Evolutionary conservation across 305 asterid species (phyloP).

Genomic region (Nicotiana rustica): DNA sequence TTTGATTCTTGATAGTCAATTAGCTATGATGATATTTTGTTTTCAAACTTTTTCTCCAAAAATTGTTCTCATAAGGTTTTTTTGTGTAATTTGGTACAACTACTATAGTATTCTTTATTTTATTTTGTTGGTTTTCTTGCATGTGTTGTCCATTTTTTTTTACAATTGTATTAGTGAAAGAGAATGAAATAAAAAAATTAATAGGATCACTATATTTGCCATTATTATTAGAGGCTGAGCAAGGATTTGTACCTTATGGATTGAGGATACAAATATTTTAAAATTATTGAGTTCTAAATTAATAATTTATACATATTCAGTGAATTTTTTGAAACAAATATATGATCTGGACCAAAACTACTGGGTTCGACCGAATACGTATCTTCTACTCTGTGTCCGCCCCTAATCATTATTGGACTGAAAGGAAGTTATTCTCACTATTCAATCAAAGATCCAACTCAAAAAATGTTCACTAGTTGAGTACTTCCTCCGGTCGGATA

Average conservation of each 20-base stretch:
- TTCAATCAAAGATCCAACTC: neutral
- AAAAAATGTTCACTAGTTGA: neutral
- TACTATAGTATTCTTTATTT: constrained; percentile 5
- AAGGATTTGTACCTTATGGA: no score
- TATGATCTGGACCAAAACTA: no score
- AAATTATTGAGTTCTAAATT: no score
- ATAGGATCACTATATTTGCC: neutral
- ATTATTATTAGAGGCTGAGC: neutral
- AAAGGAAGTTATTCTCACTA: neutral
- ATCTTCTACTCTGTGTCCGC: no score
- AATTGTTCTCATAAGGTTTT: neutral
- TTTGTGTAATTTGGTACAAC: constrained; percentile 17
- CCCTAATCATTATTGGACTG: neutral
- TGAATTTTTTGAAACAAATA: no score
- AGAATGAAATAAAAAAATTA: neutral
- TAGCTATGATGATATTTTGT: neutral
- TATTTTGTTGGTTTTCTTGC: neutral
- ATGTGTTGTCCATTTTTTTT: neutral
- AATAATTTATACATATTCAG: no score
- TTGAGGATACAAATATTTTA: no score
- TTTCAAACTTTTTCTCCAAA: neutral
- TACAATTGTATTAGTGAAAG: neutral
- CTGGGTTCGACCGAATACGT: no score
- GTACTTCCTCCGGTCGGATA: no score
- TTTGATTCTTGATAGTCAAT: neutral